These are phyloP conservation scores for Vicia faba DNA, from an alignment of 306 rosid species.

Conservation along the genomic window DNA sequence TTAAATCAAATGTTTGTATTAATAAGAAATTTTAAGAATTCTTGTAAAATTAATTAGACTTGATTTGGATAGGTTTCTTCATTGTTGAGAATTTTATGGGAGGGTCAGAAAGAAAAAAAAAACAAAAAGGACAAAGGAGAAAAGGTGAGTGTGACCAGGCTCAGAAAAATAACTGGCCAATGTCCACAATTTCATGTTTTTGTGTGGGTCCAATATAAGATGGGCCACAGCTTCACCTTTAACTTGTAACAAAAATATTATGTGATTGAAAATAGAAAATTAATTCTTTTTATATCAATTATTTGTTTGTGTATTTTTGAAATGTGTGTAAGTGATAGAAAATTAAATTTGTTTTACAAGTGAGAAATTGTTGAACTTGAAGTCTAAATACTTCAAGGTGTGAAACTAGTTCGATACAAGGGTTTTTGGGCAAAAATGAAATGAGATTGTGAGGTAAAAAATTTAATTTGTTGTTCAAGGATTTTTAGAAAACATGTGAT, in stretches of 20 bases:
- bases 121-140: slow-evolving; percentile 27
- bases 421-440: too few species aligned
- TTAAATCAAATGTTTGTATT: neutral
- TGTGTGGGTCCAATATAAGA: slow-evolving; percentile 32
- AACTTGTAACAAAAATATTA: neutral
- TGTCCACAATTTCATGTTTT: slow-evolving; percentile 24
- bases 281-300: too few species aligned
- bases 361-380: too few species aligned
- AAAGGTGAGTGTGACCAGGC: slow-evolving; percentile 18
- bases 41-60: neutral
- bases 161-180: slow-evolving; percentile 40
- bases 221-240: slow-evolving; percentile 11
- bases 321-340: too few species aligned
- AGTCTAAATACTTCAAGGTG: too few species aligned
- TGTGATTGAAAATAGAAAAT: neutral
- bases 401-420: too few species aligned
- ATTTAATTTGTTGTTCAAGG: too few species aligned
- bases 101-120: slow-evolving; percentile 7
- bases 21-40: neutral
- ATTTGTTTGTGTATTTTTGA: too few species aligned
- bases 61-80: neutral
- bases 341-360: too few species aligned
- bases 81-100: slow-evolving; percentile 5
- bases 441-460: too few species aligned
- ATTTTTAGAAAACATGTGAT: too few species aligned